Evolutionary conservation across 2,329 filamentous ascomycete species (phyloP).

Genomic region (Didymosphaeria variabile): DNA sequence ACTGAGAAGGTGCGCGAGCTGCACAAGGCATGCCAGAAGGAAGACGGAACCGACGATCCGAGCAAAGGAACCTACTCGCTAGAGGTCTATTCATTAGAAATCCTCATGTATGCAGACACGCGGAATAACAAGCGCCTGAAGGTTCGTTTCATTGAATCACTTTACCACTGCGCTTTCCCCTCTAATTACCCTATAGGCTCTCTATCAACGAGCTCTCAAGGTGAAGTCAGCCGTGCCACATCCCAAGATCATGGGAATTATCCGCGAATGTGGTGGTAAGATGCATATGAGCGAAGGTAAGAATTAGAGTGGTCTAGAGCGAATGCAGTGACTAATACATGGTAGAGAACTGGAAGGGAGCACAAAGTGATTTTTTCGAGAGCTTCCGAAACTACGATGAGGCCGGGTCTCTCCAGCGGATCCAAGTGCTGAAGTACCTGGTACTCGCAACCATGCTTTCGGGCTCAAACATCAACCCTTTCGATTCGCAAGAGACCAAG

Average conservation of each 20-base stretch:
- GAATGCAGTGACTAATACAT: conserved; percentile 32
- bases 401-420: conserved; percentile 92
- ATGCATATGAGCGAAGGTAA: conserved; percentile 97
- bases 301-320: conserved; percentile 24
- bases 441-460: conserved; percentile 97
- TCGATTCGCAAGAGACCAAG: conserved; percentile 98
- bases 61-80: conserved; percentile 96
- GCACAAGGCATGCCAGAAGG: conserved; percentile 85
- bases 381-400: conserved; percentile 99
- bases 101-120: conserved; percentile 97
- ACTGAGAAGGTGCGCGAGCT: conserved; percentile 86
- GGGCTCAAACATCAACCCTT: conserved; percentile 98
- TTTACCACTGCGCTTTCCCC: conserved; percentile 30
- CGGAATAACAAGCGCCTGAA: conserved; percentile 98
- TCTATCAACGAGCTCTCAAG: conserved; percentile 90
- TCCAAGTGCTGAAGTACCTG: conserved; percentile 96
- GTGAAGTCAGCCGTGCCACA: conserved; percentile 98
- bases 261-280: conserved; percentile 97
- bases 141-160: conserved; percentile 49
- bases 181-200: conserved; percentile 57
- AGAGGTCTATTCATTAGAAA: conserved; percentile 95
- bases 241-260: conserved; percentile 99
- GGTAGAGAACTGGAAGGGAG: conserved; percentile 93
- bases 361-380: conserved; percentile 97
- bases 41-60: conserved; percentile 88